Evolutionary conservation across 176 grass and related monocot genomes (phyloP), one percentile per base, ranked within the genome.

Genomic region (Oryza brachyantha): DNA sequence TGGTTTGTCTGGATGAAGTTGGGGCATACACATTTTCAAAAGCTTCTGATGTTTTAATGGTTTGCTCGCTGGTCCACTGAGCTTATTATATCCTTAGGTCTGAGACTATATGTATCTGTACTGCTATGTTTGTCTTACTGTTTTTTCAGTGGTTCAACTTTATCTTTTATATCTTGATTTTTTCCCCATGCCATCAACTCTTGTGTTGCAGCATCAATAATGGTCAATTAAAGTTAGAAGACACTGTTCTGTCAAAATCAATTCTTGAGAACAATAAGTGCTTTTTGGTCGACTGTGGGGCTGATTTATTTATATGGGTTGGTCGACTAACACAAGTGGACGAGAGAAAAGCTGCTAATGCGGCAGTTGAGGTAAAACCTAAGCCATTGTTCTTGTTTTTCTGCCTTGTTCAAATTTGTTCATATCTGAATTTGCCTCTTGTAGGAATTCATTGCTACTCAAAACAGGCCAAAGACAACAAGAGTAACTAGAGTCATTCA

Each of bases 301-400:
- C 96, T 85, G 92, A 99, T 69, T 74, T 99, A 74, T 93, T 91
- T 91, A 76, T 96, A 74, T 99, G 96, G 96, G 92, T 99, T 81
- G 96, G 96, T 55, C 88, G 96, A 21, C 86, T 99, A 75, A 99
- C 96, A 78, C 92, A 91, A 77, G 81, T 99, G 12, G 96, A 99
- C 4, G 96, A 99, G 34, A 92, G 96, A 75, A 99, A 99, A 93
- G 25, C 79, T 74, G 90, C 96, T 58, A 99, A 84, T 83, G 84
- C 84, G 14, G 88, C 92, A 81, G 88, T 87, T 89, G 96, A 99
- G 92, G 96, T 98, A 89, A 87, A 7, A 5, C 72, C 48, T 35
- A 69, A 61, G 21, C 4, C 25, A 77, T 60, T 10, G 5, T 72
- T 61, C 9, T 68, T 16, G 29, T 81, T 50, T 81, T 81, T 0